phyloP scores from a whole-genome alignment of 2,329 filamentous ascomycete genomes.

The Sporothrix euskadiensis region DNA sequence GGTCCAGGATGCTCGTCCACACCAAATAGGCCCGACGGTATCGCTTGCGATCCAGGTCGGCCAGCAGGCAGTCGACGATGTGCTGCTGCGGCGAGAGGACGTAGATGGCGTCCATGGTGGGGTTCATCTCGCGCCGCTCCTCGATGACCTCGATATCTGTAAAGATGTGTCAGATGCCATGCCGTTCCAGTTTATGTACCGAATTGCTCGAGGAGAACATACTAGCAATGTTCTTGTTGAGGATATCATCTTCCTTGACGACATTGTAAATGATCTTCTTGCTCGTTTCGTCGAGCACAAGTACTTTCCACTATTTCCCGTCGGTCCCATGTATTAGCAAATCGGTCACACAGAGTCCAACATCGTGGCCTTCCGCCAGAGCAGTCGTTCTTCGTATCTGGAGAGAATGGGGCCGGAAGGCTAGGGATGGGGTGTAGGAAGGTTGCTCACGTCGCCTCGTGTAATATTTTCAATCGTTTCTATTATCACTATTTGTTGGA shows the following conservation, averaged over 20 bases:
- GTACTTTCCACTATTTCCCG: constrained; percentile 80
- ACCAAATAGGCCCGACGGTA: constrained; percentile 80
- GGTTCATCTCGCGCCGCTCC: constrained; percentile 76
- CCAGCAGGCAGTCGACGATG: constrained; percentile 90
- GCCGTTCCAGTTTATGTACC: background rate
- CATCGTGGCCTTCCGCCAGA: background rate
- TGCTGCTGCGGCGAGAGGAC: constrained; percentile 81
- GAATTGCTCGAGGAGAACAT: constrained; percentile 41
- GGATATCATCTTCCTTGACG: constrained; percentile 91
- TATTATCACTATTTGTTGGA: constrained; percentile 60
- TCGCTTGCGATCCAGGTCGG: constrained; percentile 81
- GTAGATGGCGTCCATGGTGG: constrained; percentile 93
- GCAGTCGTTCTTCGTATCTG: background rate
- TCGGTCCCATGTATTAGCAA: background rate
- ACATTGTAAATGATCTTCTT: constrained; percentile 87
- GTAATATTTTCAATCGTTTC: constrained; percentile 75
- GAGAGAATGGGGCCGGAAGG: background rate
- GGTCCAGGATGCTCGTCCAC: constrained; percentile 78
- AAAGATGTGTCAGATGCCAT: background rate
- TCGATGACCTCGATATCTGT: constrained; percentile 94
- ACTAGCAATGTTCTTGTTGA: constrained; percentile 97
- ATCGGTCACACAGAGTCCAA: no score
- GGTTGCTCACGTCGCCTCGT: constrained; percentile 68
- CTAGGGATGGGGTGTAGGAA: background rate
- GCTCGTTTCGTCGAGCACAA: constrained; percentile 83